Evolutionary conservation across 1,139 yeast species (phyloP).

Genomic region (Neolecta irregularis): DNA sequence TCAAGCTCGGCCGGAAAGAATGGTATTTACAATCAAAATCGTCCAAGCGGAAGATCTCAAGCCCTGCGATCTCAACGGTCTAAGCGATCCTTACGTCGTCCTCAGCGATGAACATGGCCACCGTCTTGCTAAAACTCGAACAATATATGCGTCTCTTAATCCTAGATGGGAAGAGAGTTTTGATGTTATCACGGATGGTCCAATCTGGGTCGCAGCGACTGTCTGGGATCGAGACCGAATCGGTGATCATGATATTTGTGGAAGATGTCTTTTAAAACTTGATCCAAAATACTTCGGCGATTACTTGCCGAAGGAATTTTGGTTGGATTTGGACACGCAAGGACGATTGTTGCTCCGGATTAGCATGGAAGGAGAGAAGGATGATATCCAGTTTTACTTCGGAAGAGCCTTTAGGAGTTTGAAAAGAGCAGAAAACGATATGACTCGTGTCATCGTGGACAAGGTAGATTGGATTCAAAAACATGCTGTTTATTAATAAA

Average conservation of each 20-base stretch:
- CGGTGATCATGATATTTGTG: slow-evolving; percentile 51
- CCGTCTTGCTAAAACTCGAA: slow-evolving; percentile 58
- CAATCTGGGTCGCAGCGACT: slow-evolving; percentile 36
- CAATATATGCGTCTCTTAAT: slow-evolving; percentile 42
- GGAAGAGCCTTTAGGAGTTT: slow-evolving; percentile 61
- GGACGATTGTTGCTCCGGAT: slow-evolving; percentile 50
- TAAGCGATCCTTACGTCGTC: slow-evolving; percentile 50
- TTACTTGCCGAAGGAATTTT: slow-evolving; percentile 47
- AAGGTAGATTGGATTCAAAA: too few species aligned
- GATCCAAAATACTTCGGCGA: slow-evolving; percentile 52
- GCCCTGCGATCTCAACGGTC: slow-evolving; percentile 36
- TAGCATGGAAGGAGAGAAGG: slow-evolving; percentile 62
- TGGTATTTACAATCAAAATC: slow-evolving; percentile 45
- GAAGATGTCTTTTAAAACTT: slow-evolving; percentile 46
- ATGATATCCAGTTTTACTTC: slow-evolving; percentile 62
- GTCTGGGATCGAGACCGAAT: slow-evolving; percentile 56
- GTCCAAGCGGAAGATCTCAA: slow-evolving; percentile 57
- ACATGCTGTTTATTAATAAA: too few species aligned
- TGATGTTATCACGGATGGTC: slow-evolving; percentile 36
- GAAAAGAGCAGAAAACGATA: slow-evolving; percentile 45
- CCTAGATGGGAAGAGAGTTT: slow-evolving; percentile 88
- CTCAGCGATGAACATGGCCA: slow-evolving; percentile 46
- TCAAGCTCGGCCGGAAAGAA: slow-evolving; percentile 24
- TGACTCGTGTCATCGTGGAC: slow-evolving; percentile 50
- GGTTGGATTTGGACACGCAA: slow-evolving; percentile 50